Conservation (phyloP, 805 yeast species). For the Teunomyces cretensis region DNA sequence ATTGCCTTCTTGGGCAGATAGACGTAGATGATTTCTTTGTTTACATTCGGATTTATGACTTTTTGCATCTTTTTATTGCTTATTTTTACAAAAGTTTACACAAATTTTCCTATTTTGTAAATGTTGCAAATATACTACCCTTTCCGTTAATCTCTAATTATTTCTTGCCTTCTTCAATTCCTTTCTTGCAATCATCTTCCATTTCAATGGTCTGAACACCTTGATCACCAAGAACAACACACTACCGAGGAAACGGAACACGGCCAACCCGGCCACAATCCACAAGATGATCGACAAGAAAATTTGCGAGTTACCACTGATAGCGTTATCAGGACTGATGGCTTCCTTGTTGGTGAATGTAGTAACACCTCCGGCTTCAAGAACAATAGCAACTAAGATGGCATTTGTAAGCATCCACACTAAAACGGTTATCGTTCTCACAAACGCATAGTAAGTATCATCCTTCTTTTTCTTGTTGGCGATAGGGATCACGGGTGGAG, state of each 20-base stretch:
- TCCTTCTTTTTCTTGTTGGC: slow-evolving; percentile 36
- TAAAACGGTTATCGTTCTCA: slow-evolving; percentile 85
- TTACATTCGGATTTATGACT: too few species aligned
- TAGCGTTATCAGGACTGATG: slow-evolving; percentile 27
- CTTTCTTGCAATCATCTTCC: slow-evolving; percentile 29
- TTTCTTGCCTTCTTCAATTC: slow-evolving; percentile 11
- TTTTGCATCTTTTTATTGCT: background rate
- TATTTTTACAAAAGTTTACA: background rate
- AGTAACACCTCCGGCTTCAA: slow-evolving; percentile 78
- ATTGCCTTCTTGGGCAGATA: too few species aligned
- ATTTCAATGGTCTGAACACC: slow-evolving; percentile 38
- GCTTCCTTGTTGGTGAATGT: slow-evolving; percentile 32
- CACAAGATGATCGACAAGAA: slow-evolving; percentile 86
- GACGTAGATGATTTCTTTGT: too few species aligned
- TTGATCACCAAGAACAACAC: slow-evolving; percentile 50
- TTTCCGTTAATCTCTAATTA: slow-evolving; percentile 2
- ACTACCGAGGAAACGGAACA: slow-evolving; percentile 79
- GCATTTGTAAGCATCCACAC: slow-evolving; percentile 88
- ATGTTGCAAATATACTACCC: background rate
- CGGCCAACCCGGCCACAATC: slow-evolving; percentile 90
- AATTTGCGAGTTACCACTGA: slow-evolving; percentile 50
- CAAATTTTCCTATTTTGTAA: background rate
- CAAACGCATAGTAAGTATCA: slow-evolving; percentile 83
- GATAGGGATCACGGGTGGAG: slow-evolving; percentile 35
- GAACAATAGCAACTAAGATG: slow-evolving; percentile 75